phyloP scores from a whole-genome alignment of 257 asterid genomes.

The Paraleonurus japonicus region DNA sequence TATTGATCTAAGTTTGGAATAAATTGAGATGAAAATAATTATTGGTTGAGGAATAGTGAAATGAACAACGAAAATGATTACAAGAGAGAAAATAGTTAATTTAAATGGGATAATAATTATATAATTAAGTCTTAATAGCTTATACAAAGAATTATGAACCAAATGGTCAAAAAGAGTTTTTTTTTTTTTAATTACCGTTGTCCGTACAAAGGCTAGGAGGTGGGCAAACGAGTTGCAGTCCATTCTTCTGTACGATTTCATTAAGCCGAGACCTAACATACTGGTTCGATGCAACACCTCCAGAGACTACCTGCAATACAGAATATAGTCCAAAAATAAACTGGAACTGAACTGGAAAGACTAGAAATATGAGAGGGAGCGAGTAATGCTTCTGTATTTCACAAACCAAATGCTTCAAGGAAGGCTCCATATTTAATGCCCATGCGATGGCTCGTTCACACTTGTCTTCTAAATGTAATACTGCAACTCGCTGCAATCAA shows the following conservation, averaged over 20 bases:
- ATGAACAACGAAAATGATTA: too few relatives aligned
- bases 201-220: conserved; percentile 97
- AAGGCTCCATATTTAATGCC: conserved; percentile 85
- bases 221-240: conserved; percentile 85
- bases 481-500: conserved; percentile 77
- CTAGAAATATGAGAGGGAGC: background rate
- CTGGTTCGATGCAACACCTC: conserved; percentile 96
- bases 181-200: too few relatives aligned
- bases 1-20: too few relatives aligned
- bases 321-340: background rate
- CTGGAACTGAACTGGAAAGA: conserved; percentile 1
- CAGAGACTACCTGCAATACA: conserved; percentile 79
- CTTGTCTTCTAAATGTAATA: conserved; percentile 85
- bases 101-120: too few relatives aligned
- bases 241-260: conserved; percentile 54
- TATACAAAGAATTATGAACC: too few relatives aligned
- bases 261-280: conserved; percentile 71
- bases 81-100: too few relatives aligned
- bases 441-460: conserved; percentile 87
- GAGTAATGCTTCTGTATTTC: conserved; percentile 10
- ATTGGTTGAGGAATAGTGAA: too few relatives aligned
- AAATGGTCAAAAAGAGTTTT: too few relatives aligned
- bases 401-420: conserved; percentile 71
- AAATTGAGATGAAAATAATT: too few relatives aligned
- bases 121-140: too few relatives aligned